Conservation (phyloP, 2,329 filamentous ascomycete genomes). For the Penicillium psychrosexuale region DNA sequence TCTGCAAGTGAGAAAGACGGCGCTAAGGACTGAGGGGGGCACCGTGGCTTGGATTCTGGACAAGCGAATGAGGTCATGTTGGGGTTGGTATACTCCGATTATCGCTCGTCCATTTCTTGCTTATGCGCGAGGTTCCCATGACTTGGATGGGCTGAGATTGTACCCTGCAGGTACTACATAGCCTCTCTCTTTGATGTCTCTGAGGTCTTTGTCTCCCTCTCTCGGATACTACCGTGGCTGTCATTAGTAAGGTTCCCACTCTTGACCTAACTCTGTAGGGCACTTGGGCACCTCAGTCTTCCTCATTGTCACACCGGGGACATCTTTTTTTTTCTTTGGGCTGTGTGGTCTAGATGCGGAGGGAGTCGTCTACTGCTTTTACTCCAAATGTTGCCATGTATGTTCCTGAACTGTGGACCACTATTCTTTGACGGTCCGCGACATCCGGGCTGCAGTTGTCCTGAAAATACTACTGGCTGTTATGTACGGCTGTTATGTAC, state of each 20-base stretch:
- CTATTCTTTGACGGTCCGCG: slow-evolving; percentile 13
- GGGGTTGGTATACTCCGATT: neutral
- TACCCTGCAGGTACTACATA: neutral
- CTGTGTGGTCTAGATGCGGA: slow-evolving; percentile 12
- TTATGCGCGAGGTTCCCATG: neutral
- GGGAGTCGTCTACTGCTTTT: slow-evolving; percentile 11
- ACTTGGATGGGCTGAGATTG: slow-evolving; percentile 1
- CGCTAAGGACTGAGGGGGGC: neutral
- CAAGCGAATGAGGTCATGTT: slow-evolving; percentile 12
- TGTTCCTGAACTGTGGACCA: neutral
- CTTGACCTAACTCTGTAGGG: neutral
- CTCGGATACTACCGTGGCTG: neutral
- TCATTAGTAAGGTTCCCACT: slow-evolving; percentile 12
- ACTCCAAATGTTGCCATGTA: neutral
- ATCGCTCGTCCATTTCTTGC: neutral
- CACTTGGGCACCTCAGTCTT: neutral
- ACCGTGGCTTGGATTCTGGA: neutral
- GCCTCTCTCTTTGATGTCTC: neutral
- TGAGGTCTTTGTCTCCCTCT: neutral
- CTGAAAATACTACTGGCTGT: neutral
- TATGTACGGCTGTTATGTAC: neutral
- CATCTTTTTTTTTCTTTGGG: neutral
- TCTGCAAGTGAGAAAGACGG: slow-evolving; percentile 4
- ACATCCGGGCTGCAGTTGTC: slow-evolving; percentile 11
- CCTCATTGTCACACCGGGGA: slow-evolving; percentile 2